Base-by-base conservation (phyloP, 208 protist genomes). In the Tritrichomonas foetus region DNA sequence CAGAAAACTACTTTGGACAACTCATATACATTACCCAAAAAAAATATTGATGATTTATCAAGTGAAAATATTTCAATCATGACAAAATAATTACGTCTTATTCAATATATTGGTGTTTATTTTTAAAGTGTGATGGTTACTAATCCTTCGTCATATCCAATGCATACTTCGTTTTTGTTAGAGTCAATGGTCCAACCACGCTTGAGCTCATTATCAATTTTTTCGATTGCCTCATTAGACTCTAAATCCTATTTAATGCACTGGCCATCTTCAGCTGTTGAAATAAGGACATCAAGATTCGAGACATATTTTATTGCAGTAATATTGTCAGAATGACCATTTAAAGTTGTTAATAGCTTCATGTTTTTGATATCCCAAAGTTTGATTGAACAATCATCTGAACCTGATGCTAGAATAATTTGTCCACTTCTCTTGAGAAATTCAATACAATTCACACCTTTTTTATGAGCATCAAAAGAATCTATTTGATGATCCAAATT, bases 351-450 rank as follows among this genome's bases (percentile, higher is more conserved):
- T 44, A 99, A 96, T 84, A 97, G 98, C 11, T 97, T 96, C 94
- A 98, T 98, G 3, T 97, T 98, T 95, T 99, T 98, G 95, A 99
- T 99, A 94, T 99, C 98, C 98, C 99, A 99, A 69, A 99, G 95
- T 39, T 98, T 98, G 44, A 98, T 97, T 22, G 96, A n/a, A 22
- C 93, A 95, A 84, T 72, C 55, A 95, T 99, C 98, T 41, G 97
- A 97, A 22, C 98, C 98, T 66, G 97, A 98, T 61, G 99, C 96
- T 1, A 99, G 95, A 95, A 99, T 99, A 11, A 98, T 98, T 95
- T 99, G 99, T 93, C 99, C 98, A 92, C 97, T 97, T n/a, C 94
- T 47, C 39, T 96, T 96, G 94, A 98, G 99, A 95, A 99, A 99
- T 93, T 98, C 98, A 27, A 99, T 96, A 95, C 97, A 99, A 96